A percentile compares a stretch with the other conserved stretches of the same genome.
These are phyloP conservation scores for Xylaria sp. DNA, from an alignment of 2,329 filamentous ascomycete species.

Conservation along the genomic window DNA sequence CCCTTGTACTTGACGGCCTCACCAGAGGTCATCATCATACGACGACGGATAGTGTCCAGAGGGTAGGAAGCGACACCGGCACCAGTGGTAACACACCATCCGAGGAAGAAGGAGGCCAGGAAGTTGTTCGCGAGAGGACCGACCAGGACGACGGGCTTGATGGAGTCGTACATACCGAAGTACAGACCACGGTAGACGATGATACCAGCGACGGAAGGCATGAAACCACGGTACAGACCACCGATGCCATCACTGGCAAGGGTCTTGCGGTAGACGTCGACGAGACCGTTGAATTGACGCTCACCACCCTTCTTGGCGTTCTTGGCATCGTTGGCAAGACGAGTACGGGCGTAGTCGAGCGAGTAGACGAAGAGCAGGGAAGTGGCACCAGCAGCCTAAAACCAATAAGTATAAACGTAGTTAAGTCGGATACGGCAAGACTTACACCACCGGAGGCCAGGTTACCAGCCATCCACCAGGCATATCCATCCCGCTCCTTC, in stretches of 20 bases:
- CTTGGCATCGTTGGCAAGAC: constrained; percentile 99
- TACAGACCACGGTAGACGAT: constrained; percentile 99
- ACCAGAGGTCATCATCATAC: constrained; percentile 99
- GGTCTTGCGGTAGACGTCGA: constrained; percentile 99
- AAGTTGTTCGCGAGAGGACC: constrained; percentile 96
- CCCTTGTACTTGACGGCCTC: constrained; percentile 99
- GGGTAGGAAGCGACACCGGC: constrained; percentile 99
- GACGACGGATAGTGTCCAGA: constrained; percentile 99
- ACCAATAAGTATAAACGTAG: not conserved
- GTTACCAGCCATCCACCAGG: constrained; percentile 99
- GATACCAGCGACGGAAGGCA: constrained; percentile 98
- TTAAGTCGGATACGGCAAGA: constrained; percentile 34
- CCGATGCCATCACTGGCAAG: constrained; percentile 97
- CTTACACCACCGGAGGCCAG: constrained; percentile 98
- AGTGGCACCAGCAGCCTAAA: constrained; percentile 96
- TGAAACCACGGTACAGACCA: constrained; percentile 99
- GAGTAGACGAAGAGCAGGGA: constrained; percentile 99
- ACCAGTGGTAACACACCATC: constrained; percentile 99
- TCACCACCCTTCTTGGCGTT: constrained; percentile 94
- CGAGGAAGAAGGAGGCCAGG: constrained; percentile 98
- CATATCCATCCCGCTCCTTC: constrained; percentile 99
- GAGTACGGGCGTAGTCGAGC: constrained; percentile 99
- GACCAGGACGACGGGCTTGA: constrained; percentile 97
- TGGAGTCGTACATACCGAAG: constrained; percentile 99
- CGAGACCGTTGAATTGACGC: constrained; percentile 99